Percentiles rank a stretch among this genome's conserved stretches.
Conservation (phyloP, 163 green algal genomes). For the Picocystis sp. region DNA sequence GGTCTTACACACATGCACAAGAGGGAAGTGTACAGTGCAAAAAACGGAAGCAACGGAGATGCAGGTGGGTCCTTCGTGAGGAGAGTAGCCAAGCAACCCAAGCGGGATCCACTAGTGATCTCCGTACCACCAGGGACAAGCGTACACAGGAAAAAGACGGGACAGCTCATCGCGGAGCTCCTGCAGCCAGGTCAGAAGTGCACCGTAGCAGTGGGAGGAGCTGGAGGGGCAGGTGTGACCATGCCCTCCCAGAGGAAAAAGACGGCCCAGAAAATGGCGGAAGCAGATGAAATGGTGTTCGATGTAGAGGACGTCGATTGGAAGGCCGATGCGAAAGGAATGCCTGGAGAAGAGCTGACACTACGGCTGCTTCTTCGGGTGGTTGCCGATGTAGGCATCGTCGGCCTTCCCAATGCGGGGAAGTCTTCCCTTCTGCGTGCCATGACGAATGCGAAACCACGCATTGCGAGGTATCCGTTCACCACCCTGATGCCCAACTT, state of each 20-base stretch:
- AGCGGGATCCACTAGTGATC: conserved; percentile 29
- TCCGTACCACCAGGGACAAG: conserved; percentile 54
- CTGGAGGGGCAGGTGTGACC: conserved; percentile 32
- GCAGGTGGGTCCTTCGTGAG: conserved; percentile 26
- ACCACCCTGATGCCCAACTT: conserved; percentile 34
- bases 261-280: neutral
- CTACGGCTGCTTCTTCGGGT: conserved; percentile 46
- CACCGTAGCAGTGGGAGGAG: conserved; percentile 38
- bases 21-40: conserved; percentile 16
- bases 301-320: conserved; percentile 44
- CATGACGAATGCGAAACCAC: conserved; percentile 27
- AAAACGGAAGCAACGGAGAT: conserved; percentile 37
- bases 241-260: conserved; percentile 18
- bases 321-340: conserved; percentile 31
- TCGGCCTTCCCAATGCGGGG: conserved; percentile 77
- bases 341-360: conserved; percentile 28
- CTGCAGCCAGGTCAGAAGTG: conserved; percentile 28
- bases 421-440: conserved; percentile 46
- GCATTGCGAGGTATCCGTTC: conserved; percentile 28
- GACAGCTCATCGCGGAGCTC: conserved; percentile 27
- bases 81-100: conserved; percentile 9
- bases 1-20: conserved; percentile 53
- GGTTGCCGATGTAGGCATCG: conserved; percentile 59
- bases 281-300: conserved; percentile 25
- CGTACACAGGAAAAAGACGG: conserved; percentile 51